A percentile compares a stretch with the other conserved stretches of the same genome.
These are phyloP conservation scores for Chaetoceros muelleri DNA, from an alignment of 108 stramenopile species.

Conservation along the genomic window DNA sequence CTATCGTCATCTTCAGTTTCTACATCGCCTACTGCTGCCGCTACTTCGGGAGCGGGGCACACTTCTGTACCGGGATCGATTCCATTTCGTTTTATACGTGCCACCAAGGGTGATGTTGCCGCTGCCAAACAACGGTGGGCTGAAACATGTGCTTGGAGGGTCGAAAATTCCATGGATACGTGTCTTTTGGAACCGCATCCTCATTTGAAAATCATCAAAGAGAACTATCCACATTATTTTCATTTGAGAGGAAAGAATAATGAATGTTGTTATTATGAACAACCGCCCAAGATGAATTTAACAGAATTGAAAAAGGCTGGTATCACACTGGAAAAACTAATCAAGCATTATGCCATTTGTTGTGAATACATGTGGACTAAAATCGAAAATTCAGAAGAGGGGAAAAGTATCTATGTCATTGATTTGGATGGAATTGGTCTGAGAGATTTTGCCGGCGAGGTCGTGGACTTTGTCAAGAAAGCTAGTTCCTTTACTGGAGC, in stretches of 20 bases:
- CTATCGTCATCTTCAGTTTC: not conserved
- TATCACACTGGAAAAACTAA: constrained; percentile 27
- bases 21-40: not conserved
- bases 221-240: constrained; percentile 60
- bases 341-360: constrained; percentile 63
- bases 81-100: constrained; percentile 54
- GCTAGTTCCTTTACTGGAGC: constrained; percentile 35
- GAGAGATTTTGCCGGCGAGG: constrained; percentile 67
- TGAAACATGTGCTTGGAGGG: constrained; percentile 54
- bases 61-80: constrained; percentile 7
- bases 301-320: constrained; percentile 36
- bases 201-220: constrained; percentile 42
- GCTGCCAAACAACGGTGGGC: constrained; percentile 47
- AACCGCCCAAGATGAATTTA: constrained; percentile 55
- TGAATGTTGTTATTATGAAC: constrained; percentile 58
- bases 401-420: constrained; percentile 42
- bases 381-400: constrained; percentile 43
- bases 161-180: constrained; percentile 42
- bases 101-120: constrained; percentile 46
- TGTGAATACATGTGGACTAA: constrained; percentile 68
- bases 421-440: constrained; percentile 65
- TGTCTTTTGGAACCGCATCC: constrained; percentile 44
- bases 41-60: not conserved
- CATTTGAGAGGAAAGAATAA: constrained; percentile 39
- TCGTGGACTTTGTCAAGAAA: constrained; percentile 53